These are phyloP conservation scores for Cercospora nicotianae DNA, from an alignment of 2,329 filamentous ascomycete species.

Conservation along the genomic window DNA sequence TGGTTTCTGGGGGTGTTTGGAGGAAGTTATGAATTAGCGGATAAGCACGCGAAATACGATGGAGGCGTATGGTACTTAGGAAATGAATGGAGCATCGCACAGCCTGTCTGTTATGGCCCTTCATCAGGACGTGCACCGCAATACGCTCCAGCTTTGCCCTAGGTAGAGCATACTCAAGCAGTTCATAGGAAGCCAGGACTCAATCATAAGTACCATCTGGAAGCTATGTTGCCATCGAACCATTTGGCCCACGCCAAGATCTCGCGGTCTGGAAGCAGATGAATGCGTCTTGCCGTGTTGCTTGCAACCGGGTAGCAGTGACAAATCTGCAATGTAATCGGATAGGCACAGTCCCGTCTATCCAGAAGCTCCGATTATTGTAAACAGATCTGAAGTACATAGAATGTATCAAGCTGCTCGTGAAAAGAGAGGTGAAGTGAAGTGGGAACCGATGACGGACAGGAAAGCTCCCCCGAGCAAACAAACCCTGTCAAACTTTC, in stretches of 20 bases:
- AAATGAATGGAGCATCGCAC: neutral
- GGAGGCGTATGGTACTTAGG: neutral
- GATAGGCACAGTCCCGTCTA: neutral
- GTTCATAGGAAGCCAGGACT: neutral
- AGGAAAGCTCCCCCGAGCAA: neutral
- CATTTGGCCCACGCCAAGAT: neutral
- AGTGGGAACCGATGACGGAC: conserved; percentile 2
- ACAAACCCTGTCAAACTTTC: conserved; percentile 7
- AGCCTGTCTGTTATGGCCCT: neutral
- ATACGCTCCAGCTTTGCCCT: neutral
- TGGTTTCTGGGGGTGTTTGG: neutral
- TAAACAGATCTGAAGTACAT: neutral
- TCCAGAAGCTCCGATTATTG: neutral
- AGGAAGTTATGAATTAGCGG: neutral
- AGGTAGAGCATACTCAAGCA: neutral
- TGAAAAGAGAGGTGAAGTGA: neutral
- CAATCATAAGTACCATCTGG: neutral
- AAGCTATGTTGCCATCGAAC: neutral
- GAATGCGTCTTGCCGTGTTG: neutral
- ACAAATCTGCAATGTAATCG: neutral
- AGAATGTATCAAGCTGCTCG: neutral
- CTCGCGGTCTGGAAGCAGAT: neutral
- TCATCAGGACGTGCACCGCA: neutral
- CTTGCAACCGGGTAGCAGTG: neutral
- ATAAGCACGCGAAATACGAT: too few relatives aligned